Evolutionary conservation across 352 stramenopile species (phyloP).

Genomic region (Globisporangium middletonii): DNA sequence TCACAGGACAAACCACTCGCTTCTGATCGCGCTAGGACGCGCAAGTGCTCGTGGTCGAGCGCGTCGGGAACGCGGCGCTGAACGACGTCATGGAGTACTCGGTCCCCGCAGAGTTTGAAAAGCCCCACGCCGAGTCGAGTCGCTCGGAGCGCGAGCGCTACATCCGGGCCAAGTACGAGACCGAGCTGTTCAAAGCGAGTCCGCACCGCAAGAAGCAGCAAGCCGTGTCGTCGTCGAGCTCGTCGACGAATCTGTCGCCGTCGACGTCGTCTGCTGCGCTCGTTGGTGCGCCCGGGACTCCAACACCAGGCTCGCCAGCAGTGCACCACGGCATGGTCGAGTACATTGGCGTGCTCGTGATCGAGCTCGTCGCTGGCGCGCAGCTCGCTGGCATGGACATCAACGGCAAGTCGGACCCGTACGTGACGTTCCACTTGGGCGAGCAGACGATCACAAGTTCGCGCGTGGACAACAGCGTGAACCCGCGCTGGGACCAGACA

Average conservation of each 20-base stretch:
- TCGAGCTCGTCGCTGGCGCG: constrained; percentile 61
- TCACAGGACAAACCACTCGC: too few species aligned
- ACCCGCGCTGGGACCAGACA: constrained; percentile 61
- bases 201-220: constrained; percentile 10
- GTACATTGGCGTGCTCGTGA: constrained; percentile 73
- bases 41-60: constrained; percentile 39
- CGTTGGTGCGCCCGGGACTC: background rate
- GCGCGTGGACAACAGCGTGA: constrained; percentile 60
- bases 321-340: constrained; percentile 65
- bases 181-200: constrained; percentile 32
- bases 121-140: constrained; percentile 38
- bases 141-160: constrained; percentile 57
- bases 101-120: constrained; percentile 36
- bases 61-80: constrained; percentile 45
- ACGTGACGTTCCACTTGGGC: constrained; percentile 67
- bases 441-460: constrained; percentile 69
- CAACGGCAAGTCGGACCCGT: constrained; percentile 74
- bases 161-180: constrained; percentile 74
- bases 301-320: background rate
- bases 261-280: background rate
- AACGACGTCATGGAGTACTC: constrained; percentile 61
- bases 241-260: background rate
- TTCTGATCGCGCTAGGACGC: constrained; percentile 18
- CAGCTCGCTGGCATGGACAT: constrained; percentile 67
- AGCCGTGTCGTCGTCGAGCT: constrained; percentile 2